Evolutionary conservation across 2,329 filamentous ascomycete genomes (phyloP).

Genomic region (Cladosporium sp.): DNA sequence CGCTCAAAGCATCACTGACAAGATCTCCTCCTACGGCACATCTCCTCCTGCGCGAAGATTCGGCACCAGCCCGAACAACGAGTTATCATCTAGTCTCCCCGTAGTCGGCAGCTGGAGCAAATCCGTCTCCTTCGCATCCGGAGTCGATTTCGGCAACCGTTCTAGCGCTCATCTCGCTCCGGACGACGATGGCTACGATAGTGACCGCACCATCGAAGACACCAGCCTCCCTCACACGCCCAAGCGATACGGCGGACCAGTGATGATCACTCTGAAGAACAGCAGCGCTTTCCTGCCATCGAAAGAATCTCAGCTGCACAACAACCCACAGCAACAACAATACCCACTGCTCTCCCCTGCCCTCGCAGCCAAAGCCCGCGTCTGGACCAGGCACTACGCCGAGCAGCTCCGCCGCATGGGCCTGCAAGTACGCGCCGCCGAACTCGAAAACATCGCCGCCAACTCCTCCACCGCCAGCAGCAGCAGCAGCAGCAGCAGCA

Average conservation of each 20-base stretch:
- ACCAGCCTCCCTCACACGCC: slow-evolving; percentile 36
- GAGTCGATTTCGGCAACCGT: slow-evolving; percentile 37
- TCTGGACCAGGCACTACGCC: slow-evolving; percentile 61
- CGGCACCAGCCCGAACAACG: slow-evolving; percentile 33
- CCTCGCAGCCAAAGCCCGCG: slow-evolving; percentile 50
- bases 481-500: not conserved
- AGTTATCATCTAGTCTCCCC: slow-evolving; percentile 34
- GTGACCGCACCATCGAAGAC: slow-evolving; percentile 42
- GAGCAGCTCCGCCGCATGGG: slow-evolving; percentile 62
- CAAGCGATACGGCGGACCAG: slow-evolving; percentile 36
- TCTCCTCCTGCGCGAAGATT: slow-evolving; percentile 35
- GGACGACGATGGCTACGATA: slow-evolving; percentile 36
- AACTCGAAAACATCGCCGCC: slow-evolving; percentile 59
- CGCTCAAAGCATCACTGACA: slow-evolving; percentile 39
- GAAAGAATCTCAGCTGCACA: slow-evolving; percentile 41
- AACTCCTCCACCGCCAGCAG: slow-evolving; percentile 50
- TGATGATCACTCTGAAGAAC: slow-evolving; percentile 59
- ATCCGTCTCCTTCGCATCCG: slow-evolving; percentile 39
- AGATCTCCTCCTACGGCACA: slow-evolving; percentile 35
- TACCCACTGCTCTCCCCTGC: slow-evolving; percentile 48
- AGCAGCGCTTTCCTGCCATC: slow-evolving; percentile 54
- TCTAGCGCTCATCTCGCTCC: slow-evolving; percentile 35
- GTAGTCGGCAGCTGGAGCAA: slow-evolving; percentile 50
- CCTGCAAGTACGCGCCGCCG: slow-evolving; percentile 55
- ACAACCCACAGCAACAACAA: slow-evolving; percentile 44